phyloP scores from a whole-genome alignment of 768 basidiomycete species.

The Lactifluus rugatus region DNA sequence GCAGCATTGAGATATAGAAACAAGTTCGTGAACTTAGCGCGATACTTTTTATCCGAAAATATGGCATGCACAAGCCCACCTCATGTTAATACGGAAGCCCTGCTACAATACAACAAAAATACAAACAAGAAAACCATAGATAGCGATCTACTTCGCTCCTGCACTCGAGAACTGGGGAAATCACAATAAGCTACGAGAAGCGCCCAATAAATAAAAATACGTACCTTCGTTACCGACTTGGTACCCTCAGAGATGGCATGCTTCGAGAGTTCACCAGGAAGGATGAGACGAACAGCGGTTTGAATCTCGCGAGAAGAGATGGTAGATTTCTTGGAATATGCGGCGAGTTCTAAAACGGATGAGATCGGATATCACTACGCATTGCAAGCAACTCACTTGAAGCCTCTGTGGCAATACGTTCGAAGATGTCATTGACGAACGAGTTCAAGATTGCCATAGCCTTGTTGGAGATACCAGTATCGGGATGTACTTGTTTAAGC shows the following conservation, averaged over 20 bases:
- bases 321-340: conserved; percentile 98
- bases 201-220: not conserved
- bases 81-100: conserved; percentile 15
- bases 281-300: conserved; percentile 88
- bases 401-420: conserved; percentile 83
- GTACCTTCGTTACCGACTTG: conserved; percentile 57
- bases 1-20: not conserved
- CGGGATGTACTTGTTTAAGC: conserved; percentile 95
- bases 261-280: conserved; percentile 96
- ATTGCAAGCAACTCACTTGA: conserved; percentile 46
- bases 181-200: not conserved
- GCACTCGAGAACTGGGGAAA: conserved; percentile 23
- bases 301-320: conserved; percentile 99
- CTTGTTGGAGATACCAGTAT: conserved; percentile 98
- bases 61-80: not conserved
- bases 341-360: conserved; percentile 63
- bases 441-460: conserved; percentile 88
- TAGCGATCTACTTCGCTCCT: conserved; percentile 23
- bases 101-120: conserved; percentile 20
- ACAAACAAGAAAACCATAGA: conserved; percentile 12
- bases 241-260: conserved; percentile 97
- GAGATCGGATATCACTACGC: not conserved
- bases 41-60: not conserved
- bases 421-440: conserved; percentile 92
- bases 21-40: not conserved